Base-by-base conservation (phyloP, 305 asterid genomes). In the Fraxinus albicans region DNA sequence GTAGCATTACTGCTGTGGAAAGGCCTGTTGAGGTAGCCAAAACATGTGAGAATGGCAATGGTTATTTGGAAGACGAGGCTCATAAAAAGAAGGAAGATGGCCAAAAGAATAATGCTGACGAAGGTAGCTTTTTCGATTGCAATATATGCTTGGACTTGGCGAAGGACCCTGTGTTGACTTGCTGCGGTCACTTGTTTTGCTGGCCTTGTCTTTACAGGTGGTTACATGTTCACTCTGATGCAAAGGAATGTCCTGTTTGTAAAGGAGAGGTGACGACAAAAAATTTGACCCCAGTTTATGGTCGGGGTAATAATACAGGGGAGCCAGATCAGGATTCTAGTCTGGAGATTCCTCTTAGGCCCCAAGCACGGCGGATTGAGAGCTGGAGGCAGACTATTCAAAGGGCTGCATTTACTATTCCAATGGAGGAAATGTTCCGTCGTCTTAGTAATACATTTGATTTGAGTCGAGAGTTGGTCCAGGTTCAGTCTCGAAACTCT, bases 351-450 rank as follows among this genome's bases (percentile, higher is more conserved):
- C 94, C 94, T 7, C 58, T 75, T 0, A 77, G 94, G 86, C 94
- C 94, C 12, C 86, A 82, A 2, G 94, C 94, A 0, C 88, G 89
- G 1, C 80, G 92, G 40, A 75, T 89, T 25, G 92, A 91, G 86
- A 89, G 94, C 89, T 88, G 91, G 94, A 80, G 94, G 82, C 91
- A 91, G 23, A 82, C 94, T 7, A 82, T 91, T 53, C 92, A 88
- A 79, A 82, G 94, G 36, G 83, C 94, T 0, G 94, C 98, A 3
- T 91, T 92, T 31, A 82, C 92, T 38, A 86, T 92, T 34, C 98
- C 99, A 0, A 88, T 96, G 97, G 97, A 94, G 84, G 98, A 96
- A 88, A 91, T 96, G 97, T 86, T 91, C 19, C 77, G 91, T 80
- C 92, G 89, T 8, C 92, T 91, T 0, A 90, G 92, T 40, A 83